These are phyloP conservation scores for Annulohypoxylon stygium DNA, from an alignment of 495 filamentous ascomycete genomes.

Conservation along the genomic window DNA sequence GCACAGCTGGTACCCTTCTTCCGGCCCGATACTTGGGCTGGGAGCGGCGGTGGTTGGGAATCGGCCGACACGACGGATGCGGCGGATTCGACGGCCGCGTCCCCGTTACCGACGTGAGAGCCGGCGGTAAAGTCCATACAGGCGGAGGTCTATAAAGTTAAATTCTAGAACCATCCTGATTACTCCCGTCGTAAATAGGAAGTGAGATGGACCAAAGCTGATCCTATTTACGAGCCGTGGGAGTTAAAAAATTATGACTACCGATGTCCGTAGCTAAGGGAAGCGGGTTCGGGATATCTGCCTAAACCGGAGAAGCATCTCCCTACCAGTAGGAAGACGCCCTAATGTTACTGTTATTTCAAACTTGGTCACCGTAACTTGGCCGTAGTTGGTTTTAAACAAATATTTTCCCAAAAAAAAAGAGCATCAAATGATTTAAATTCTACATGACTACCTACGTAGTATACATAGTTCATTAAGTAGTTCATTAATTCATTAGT, in stretches of 20 bases:
- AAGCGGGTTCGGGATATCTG: constrained; percentile 10
- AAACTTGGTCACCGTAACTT: not conserved
- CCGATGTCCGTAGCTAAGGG: too few species aligned
- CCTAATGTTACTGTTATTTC: not conserved
- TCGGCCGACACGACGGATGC: not conserved
- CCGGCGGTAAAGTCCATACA: constrained; percentile 22
- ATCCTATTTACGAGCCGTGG: constrained; percentile 14
- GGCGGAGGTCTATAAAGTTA: not conserved
- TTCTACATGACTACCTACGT: too few species aligned
- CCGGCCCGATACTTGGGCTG: constrained; percentile 12
- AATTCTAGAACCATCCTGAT: constrained; percentile 2
- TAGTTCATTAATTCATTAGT: too few species aligned
- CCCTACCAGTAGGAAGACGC: not conserved
- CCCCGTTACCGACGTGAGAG: constrained; percentile 14
- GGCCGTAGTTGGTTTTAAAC: not conserved
- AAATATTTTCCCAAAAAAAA: not conserved
- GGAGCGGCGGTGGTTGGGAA: constrained; percentile 2
- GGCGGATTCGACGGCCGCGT: not conserved
- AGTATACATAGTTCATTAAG: too few species aligned
- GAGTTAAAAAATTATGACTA: too few species aligned
- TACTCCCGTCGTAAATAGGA: constrained; percentile 8
- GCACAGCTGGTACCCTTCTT: constrained; percentile 25
- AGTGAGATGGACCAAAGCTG: constrained; percentile 18
- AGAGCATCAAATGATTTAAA: not conserved
- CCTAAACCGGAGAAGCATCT: not conserved